A percentile compares a stretch with the other conserved stretches of the same genome.
Evolutionary conservation across 805 yeast species (phyloP).

Genomic region (Tetrapisispora iriomotensis): DNA sequence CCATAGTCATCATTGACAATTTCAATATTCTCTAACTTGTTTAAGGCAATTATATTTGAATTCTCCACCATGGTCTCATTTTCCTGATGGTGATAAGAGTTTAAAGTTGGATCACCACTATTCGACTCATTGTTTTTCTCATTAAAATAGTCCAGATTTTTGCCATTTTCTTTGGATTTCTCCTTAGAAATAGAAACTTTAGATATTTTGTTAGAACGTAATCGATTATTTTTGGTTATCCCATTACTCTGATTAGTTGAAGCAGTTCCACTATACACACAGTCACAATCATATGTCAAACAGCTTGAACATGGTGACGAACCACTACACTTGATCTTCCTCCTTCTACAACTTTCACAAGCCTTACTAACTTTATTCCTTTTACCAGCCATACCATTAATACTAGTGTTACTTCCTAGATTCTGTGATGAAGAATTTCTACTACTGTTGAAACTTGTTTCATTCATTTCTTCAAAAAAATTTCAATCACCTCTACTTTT

Average conservation of each 20-base stretch:
- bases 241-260: not conserved
- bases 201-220: not conserved
- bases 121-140: too few relatives aligned
- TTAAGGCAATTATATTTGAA: not conserved
- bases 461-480: too few relatives aligned
- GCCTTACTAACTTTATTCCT: slow-evolving; percentile 18
- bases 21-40: not conserved
- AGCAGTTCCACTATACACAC: slow-evolving; percentile 10
- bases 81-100: too few relatives aligned
- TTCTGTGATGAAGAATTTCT: too few relatives aligned
- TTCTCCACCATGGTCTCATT: too few relatives aligned
- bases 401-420: not conserved
- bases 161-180: too few relatives aligned
- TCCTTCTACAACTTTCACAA: slow-evolving; percentile 27
- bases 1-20: slow-evolving; percentile 8
- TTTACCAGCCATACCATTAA: not conserved
- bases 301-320: slow-evolving; percentile 26
- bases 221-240: not conserved
- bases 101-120: too few relatives aligned
- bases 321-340: slow-evolving; percentile 30
- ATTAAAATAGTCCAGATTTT: too few relatives aligned
- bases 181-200: too few relatives aligned
- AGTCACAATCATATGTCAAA: slow-evolving; percentile 24
- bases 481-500: too few relatives aligned
- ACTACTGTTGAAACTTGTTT: too few relatives aligned